phyloP scores from a whole-genome alignment of 73 alveolate genomes.

The Stentor roeselii region DNA sequence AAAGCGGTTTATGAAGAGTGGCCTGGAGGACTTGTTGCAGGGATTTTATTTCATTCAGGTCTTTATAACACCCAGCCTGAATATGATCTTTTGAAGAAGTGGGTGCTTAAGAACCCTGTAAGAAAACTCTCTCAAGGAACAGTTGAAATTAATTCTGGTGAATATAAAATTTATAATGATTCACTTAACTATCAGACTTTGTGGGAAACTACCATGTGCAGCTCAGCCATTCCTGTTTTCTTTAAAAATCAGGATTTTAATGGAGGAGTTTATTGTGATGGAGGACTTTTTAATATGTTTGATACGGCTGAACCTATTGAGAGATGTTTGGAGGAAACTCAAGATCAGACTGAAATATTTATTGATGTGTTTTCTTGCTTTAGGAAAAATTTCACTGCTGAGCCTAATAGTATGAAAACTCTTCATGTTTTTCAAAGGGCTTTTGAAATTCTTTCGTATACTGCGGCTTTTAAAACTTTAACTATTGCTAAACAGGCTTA shows the following conservation, averaged over 20 bases:
- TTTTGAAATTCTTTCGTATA: too few relatives aligned
- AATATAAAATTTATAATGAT: conserved; percentile 34
- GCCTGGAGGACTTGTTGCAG: conserved; percentile 59
- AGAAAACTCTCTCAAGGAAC: conserved; percentile 43
- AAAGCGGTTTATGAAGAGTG: conserved; percentile 42
- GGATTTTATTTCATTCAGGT: conserved; percentile 42
- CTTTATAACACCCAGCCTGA: conserved; percentile 53
- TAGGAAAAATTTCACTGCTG: conserved; percentile 10
- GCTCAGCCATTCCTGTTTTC: conserved; percentile 72
- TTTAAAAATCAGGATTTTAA: conserved; percentile 50
- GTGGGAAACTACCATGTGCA: conserved; percentile 47
- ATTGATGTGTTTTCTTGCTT: conserved; percentile 43
- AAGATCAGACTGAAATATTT: conserved; percentile 42
- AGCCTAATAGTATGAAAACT: conserved; percentile 22
- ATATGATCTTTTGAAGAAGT: conserved; percentile 33
- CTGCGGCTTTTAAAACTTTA: too few relatives aligned
- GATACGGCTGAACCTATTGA: conserved; percentile 47
- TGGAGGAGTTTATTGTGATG: conserved; percentile 55
- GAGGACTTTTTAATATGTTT: conserved; percentile 44
- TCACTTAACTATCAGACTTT: conserved; percentile 28
- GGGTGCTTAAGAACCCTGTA: conserved; percentile 8
- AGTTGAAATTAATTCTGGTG: conserved; percentile 59
- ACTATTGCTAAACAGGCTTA: not conserved
- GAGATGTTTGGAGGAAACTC: conserved; percentile 39
- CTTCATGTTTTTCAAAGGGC: conserved; percentile 44